Evolutionary conservation across 768 basidiomycete genomes (phyloP).

Genomic region (Lactifluus rugatus): DNA sequence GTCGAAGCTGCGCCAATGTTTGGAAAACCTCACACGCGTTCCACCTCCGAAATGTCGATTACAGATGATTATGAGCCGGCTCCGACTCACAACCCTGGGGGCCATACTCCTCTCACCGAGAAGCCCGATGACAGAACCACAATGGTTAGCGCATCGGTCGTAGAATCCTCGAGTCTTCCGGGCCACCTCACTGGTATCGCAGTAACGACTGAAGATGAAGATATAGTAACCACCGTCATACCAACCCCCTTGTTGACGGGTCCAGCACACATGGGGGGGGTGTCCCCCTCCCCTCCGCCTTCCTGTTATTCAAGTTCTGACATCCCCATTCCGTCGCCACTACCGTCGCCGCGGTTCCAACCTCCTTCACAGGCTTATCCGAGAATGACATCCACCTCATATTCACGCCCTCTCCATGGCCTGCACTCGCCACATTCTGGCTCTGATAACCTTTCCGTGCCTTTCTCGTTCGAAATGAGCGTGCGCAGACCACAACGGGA

Average conservation of each 20-base stretch:
- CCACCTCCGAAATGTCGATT: slow-evolving; percentile 49
- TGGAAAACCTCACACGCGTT: slow-evolving; percentile 50
- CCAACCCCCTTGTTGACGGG: slow-evolving; percentile 17
- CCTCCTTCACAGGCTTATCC: slow-evolving; percentile 25
- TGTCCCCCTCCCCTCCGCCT: slow-evolving; percentile 4
- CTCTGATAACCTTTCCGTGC: slow-evolving; percentile 30
- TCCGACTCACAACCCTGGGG: slow-evolving; percentile 26
- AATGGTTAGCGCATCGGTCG: not conserved
- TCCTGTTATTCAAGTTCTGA: slow-evolving; percentile 55
- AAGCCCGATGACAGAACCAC: not conserved
- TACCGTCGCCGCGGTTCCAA: slow-evolving; percentile 31
- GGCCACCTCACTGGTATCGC: not conserved
- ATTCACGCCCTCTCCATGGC: slow-evolving; percentile 16
- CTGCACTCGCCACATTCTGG: slow-evolving; percentile 33
- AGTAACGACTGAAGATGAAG: not conserved
- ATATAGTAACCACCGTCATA: not conserved
- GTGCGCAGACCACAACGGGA: slow-evolving; percentile 22
- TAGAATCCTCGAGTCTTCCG: not conserved
- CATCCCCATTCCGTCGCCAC: slow-evolving; percentile 47
- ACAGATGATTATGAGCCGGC: slow-evolving; percentile 43
- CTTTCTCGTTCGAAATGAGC: slow-evolving; percentile 32
- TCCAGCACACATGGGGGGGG: slow-evolving; percentile 21
- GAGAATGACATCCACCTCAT: slow-evolving; percentile 16
- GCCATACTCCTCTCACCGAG: slow-evolving; percentile 3
- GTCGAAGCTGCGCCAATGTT: slow-evolving; percentile 69